These are phyloP conservation scores for Penicillium sp. DNA, from an alignment of 2,329 filamentous ascomycete species.

Conservation along the genomic window DNA sequence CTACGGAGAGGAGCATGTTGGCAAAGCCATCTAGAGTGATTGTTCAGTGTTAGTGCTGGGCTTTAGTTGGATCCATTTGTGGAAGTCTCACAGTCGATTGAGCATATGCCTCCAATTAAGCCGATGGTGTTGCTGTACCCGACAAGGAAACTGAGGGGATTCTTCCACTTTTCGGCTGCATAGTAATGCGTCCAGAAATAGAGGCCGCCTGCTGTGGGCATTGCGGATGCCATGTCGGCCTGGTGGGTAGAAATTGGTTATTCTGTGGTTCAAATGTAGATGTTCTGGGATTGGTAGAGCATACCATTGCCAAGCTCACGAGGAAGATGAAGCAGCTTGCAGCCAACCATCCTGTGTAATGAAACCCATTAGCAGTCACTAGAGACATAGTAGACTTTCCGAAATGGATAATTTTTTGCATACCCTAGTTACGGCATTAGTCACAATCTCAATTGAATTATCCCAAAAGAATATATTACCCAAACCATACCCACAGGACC, in stretches of 20 bases:
- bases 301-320: slow-evolving; percentile 57
- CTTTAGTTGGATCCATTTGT: background rate
- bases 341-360: slow-evolving; percentile 49
- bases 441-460: background rate
- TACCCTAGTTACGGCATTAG: slow-evolving; percentile 14
- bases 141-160: slow-evolving; percentile 58
- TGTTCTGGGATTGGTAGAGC: slow-evolving; percentile 13
- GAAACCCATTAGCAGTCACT: background rate
- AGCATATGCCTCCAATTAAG: slow-evolving; percentile 59
- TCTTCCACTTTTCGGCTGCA: slow-evolving; percentile 52
- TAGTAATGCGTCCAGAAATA: slow-evolving; percentile 62
- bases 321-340: slow-evolving; percentile 57
- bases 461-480: slow-evolving; percentile 33
- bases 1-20: slow-evolving; percentile 54
- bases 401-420: background rate
- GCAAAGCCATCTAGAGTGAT: slow-evolving; percentile 13
- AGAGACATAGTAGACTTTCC: background rate
- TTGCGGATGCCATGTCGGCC: slow-evolving; percentile 52
- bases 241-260: slow-evolving; percentile 9
- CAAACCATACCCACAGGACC: slow-evolving; percentile 61
- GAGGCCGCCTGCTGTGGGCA: slow-evolving; percentile 58
- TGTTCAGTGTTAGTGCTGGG: background rate
- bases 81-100: slow-evolving; percentile 53
- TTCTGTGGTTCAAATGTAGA: background rate
- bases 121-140: slow-evolving; percentile 61